Conservation (phyloP, 495 filamentous ascomycete species). For the Penicillium steckii region DNA sequence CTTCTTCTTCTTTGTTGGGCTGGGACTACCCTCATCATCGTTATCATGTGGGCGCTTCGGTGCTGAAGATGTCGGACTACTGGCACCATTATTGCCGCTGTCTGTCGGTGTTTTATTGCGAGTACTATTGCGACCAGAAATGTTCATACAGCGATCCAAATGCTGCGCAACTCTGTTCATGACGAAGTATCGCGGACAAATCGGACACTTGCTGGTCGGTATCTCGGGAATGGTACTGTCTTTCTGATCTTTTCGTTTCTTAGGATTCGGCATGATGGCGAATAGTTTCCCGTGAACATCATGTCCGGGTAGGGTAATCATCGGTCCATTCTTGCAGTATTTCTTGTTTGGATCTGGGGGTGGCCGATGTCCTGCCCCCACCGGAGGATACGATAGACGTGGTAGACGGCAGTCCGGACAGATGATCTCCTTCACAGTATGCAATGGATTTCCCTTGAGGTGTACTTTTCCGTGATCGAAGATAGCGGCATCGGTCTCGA, state of each 20-base stretch:
- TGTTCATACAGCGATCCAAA: conserved; percentile 77
- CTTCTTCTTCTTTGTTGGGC: conserved; percentile 49
- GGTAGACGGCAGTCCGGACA: conserved; percentile 67
- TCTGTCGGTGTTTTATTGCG: conserved; percentile 48
- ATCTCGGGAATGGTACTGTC: conserved; percentile 36
- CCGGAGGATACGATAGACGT: conserved; percentile 60
- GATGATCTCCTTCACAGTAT: conserved; percentile 66
- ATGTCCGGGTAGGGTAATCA: conserved; percentile 68
- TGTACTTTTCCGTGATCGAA: conserved; percentile 71
- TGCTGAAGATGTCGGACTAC: conserved; percentile 36
- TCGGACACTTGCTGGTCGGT: conserved; percentile 70
- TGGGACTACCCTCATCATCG: conserved; percentile 36
- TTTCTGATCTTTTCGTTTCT: conserved; percentile 47
- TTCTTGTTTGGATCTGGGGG: conserved; percentile 57
- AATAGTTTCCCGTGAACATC: conserved; percentile 85
- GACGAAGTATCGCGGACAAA: conserved; percentile 59
- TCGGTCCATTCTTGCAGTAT: conserved; percentile 77
- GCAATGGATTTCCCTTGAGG: conserved; percentile 73
- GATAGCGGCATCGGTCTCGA: conserved; percentile 69
- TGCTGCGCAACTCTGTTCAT: conserved; percentile 68
- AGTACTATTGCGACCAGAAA: conserved; percentile 63
- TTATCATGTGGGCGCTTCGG: conserved; percentile 41
- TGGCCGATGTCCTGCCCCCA: conserved; percentile 57
- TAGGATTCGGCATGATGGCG: conserved; percentile 55
- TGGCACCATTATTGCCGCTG: conserved; percentile 32